Conservation (phyloP, 1,284 basidiomycete species). For the Rhizopogon hawkerae region DNA sequence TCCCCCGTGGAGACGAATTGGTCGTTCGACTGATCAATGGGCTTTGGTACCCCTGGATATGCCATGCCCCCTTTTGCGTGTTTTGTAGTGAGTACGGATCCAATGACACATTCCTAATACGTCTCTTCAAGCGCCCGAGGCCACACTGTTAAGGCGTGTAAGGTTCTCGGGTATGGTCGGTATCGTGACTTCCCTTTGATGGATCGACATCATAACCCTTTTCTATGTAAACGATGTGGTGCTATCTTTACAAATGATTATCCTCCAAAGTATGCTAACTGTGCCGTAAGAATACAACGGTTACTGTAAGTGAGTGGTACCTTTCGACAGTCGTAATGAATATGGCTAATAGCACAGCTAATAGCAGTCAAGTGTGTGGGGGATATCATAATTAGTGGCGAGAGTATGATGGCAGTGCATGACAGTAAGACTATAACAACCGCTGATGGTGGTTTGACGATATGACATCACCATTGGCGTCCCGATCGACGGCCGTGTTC, state of each 20-base stretch:
- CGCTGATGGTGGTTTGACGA: neutral
- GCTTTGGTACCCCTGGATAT: constrained; percentile 1
- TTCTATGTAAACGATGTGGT: constrained; percentile 2
- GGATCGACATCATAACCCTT: constrained; percentile 4
- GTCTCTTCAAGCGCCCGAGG: constrained; percentile 2
- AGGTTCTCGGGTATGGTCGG: constrained; percentile 2
- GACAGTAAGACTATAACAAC: neutral
- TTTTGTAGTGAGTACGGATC: constrained; percentile 10
- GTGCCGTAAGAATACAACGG: constrained; percentile 5
- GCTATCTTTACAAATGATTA: constrained; percentile 13
- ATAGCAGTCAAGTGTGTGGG: constrained; percentile 1
- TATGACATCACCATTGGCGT: constrained; percentile 12
- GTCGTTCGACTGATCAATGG: constrained; percentile 12
- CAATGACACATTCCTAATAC: constrained; percentile 6
- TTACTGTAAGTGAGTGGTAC: constrained; percentile 1
- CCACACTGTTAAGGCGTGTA: constrained; percentile 7
- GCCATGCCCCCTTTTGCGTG: neutral
- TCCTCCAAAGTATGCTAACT: neutral
- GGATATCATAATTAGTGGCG: constrained; percentile 10
- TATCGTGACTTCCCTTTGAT: constrained; percentile 3
- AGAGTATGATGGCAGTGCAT: constrained; percentile 5
- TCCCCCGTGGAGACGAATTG: constrained; percentile 3
- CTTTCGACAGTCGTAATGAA: constrained; percentile 3
- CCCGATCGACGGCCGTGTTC: constrained; percentile 20
- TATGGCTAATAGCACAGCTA: constrained; percentile 2